phyloP scores from a whole-genome alignment of 768 basidiomycete species.

The Baorangia bicolor region DNA sequence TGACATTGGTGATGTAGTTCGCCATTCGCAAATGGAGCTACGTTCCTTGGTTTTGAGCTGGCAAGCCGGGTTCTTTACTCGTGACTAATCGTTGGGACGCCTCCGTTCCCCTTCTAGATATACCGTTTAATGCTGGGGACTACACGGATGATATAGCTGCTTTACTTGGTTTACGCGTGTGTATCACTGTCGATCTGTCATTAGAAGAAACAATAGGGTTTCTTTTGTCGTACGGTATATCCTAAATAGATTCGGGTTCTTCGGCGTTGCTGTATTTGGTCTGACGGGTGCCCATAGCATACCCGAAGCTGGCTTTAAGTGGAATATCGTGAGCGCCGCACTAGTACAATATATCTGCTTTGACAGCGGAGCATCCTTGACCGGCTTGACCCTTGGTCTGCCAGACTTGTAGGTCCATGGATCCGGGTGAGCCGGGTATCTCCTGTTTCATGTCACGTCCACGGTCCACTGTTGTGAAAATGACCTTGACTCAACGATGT shows the following conservation, averaged over 20 bases:
- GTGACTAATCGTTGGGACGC: conserved; percentile 7
- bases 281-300: neutral
- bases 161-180: neutral
- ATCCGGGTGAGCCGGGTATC: neutral
- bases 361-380: neutral
- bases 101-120: neutral
- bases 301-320: neutral
- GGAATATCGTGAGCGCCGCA: neutral
- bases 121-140: neutral
- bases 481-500: neutral
- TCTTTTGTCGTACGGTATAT: neutral
- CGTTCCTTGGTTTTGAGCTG: conserved; percentile 95
- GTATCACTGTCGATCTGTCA: conserved; percentile 4
- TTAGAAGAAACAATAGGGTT: neutral
- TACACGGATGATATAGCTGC: neutral
- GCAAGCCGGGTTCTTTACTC: conserved; percentile 69
- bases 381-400: neutral
- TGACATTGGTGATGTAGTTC: conserved; percentile 52
- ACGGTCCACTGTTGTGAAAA: neutral
- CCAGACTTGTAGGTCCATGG: neutral
- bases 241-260: neutral
- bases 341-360: neutral
- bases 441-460: conserved; percentile 4
- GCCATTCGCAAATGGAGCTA: conserved; percentile 95
- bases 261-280: neutral